phyloP scores from a whole-genome alignment of 345 rosid species.

The Dimocarpus longan region DNA sequence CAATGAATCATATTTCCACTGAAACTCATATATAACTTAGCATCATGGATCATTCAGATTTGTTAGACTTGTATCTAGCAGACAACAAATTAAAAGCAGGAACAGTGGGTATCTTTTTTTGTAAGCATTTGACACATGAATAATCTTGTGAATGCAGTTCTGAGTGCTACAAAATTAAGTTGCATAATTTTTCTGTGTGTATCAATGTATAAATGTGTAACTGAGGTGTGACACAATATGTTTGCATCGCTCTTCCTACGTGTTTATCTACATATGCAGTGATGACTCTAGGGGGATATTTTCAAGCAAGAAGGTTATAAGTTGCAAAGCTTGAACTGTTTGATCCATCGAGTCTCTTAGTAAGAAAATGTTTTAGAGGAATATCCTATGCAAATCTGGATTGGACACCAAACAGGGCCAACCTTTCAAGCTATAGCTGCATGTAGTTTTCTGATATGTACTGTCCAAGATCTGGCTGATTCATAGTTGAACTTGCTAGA shows the following conservation, averaged over 20 bases:
- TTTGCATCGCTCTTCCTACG: not conserved
- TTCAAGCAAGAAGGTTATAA: not conserved
- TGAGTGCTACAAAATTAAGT: not conserved
- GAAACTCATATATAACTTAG: not conserved
- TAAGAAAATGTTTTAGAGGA: not conserved
- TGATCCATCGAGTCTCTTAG: not conserved
- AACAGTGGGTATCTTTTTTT: not conserved
- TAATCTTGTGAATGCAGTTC: not conserved
- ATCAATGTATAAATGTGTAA: not conserved
- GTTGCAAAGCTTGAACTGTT: not conserved
- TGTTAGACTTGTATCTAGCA: not conserved
- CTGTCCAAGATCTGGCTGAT: slow-evolving; percentile 3
- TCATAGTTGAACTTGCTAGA: not conserved
- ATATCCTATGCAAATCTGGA: not conserved
- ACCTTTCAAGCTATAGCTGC: not conserved
- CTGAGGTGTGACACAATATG: not conserved
- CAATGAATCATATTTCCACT: not conserved
- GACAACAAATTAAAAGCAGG: not conserved
- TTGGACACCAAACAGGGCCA: not conserved
- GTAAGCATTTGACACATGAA: not conserved
- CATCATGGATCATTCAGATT: not conserved
- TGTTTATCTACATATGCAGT: not conserved
- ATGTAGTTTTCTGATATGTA: not conserved
- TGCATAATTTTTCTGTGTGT: not conserved
- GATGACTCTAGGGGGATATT: not conserved